phyloP scores from a whole-genome alignment of 805 yeast species.

The Saturnispora diversa region DNA sequence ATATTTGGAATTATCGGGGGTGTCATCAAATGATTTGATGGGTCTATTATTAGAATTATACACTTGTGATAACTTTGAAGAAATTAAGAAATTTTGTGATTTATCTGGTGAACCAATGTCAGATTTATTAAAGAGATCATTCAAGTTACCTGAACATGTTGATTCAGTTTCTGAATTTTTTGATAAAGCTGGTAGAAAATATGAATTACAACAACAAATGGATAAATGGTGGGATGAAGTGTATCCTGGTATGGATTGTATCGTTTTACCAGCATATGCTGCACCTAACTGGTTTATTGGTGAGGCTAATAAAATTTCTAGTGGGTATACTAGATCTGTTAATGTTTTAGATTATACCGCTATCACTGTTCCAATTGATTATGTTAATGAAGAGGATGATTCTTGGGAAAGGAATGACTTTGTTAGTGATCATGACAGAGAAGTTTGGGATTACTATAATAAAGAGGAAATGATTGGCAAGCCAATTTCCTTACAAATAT shows the following conservation, averaged over 20 bases:
- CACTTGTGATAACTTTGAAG: slow-evolving; percentile 23
- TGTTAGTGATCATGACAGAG: slow-evolving; percentile 30
- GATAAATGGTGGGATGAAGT: slow-evolving; percentile 33
- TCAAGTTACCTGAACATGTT: slow-evolving; percentile 16
- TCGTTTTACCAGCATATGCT: slow-evolving; percentile 41
- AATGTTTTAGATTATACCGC: slow-evolving; percentile 47
- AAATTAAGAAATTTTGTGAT: slow-evolving; percentile 20
- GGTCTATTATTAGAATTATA: slow-evolving; percentile 21
- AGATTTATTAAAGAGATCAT: slow-evolving; percentile 16
- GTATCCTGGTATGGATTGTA: slow-evolving; percentile 33
- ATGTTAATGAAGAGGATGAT: slow-evolving; percentile 32
- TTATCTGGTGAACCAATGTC: slow-evolving; percentile 28
- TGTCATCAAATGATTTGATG: slow-evolving; percentile 25
- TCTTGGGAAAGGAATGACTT: slow-evolving; percentile 30
- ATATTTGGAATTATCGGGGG: slow-evolving; percentile 21
- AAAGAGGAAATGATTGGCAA: slow-evolving; percentile 35
- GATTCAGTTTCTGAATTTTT: slow-evolving; percentile 30
- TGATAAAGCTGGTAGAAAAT: slow-evolving; percentile 32
- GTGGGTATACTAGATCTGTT: slow-evolving; percentile 48
- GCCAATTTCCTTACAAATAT: slow-evolving; percentile 50
- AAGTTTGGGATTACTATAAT: slow-evolving; percentile 35
- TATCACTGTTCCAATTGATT: slow-evolving; percentile 37
- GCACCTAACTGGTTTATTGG: slow-evolving; percentile 36
- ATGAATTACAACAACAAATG: slow-evolving; percentile 30
- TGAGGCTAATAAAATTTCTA: slow-evolving; percentile 31